Percentiles rank a stretch among this genome's conserved stretches.
These are phyloP conservation scores for Sanghuangporus weigelae DNA, from an alignment of 1,284 basidiomycete species.

Conservation along the genomic window DNA sequence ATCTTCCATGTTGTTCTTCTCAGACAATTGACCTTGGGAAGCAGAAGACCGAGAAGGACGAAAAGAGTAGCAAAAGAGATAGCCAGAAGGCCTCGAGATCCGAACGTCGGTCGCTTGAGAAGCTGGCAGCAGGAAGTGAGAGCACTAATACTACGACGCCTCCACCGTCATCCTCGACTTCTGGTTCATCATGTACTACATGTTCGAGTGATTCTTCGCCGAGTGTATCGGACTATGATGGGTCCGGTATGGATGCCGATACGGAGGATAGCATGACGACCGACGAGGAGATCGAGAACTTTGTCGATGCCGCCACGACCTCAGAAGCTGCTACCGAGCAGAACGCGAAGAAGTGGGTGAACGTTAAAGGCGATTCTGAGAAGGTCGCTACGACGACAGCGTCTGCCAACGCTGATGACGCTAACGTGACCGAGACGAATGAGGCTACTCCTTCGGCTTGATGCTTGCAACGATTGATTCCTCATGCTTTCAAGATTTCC, in stretches of 20 bases:
- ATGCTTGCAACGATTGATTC: background rate
- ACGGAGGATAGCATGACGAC: slow-evolving; percentile 70
- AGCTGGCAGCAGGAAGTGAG: slow-evolving; percentile 23
- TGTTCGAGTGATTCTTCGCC: slow-evolving; percentile 12
- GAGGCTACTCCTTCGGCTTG: background rate
- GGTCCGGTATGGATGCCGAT: slow-evolving; percentile 60
- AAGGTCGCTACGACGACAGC: slow-evolving; percentile 1
- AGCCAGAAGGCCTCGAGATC: background rate
- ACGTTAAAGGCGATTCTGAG: slow-evolving; percentile 41
- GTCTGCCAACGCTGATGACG: background rate
- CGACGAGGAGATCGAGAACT: slow-evolving; percentile 55
- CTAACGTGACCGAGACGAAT: background rate
- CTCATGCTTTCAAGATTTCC: background rate
- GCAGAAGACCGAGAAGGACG: slow-evolving; percentile 44
- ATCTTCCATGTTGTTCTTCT: background rate
- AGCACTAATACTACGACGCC: slow-evolving; percentile 14
- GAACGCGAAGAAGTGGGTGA: slow-evolving; percentile 65
- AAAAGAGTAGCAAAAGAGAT: background rate
- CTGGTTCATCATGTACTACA: slow-evolving; percentile 8
- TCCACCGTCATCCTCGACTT: slow-evolving; percentile 24
- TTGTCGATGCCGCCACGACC: slow-evolving; percentile 25
- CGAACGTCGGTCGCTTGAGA: slow-evolving; percentile 17
- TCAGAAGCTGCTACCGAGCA: slow-evolving; percentile 27
- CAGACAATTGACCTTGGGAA: background rate
- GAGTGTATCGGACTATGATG: slow-evolving; percentile 25